phyloP scores from a whole-genome alignment of 371 early-diverging fungal species.

The Chytridium lagenaria region DNA sequence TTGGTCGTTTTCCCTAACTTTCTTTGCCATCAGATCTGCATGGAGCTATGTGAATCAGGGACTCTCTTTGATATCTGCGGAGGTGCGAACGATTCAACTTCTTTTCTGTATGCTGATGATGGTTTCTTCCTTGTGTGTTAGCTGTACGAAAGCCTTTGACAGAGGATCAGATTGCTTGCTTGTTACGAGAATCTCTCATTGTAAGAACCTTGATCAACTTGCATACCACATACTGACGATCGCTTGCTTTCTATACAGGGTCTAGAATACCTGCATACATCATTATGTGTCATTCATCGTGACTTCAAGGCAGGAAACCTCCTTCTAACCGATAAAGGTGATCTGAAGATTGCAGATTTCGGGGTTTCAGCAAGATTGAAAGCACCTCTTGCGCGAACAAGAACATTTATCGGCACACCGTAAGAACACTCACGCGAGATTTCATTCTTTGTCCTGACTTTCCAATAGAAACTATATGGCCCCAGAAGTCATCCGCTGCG shows the following conservation, averaged over 20 bases:
- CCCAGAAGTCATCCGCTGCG: constrained; percentile 63
- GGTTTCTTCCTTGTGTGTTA: neutral
- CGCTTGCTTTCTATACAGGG: no score
- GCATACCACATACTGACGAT: neutral
- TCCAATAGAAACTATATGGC: constrained; percentile 65
- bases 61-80: constrained; percentile 56
- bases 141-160: constrained; percentile 39
- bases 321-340: neutral
- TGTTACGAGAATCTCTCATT: constrained; percentile 63
- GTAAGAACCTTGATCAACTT: constrained; percentile 33
- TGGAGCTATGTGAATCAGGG: constrained; percentile 71
- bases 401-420: constrained; percentile 69
- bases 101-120: neutral
- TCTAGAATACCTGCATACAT: constrained; percentile 71
- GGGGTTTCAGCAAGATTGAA: constrained; percentile 58
- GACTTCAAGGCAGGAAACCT: constrained; percentile 53
- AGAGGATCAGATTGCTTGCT: constrained; percentile 64
- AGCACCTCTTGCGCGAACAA: constrained; percentile 52
- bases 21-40: constrained; percentile 53
- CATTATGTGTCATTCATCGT: constrained; percentile 45
- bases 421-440: no score
- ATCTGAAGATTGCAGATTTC: constrained; percentile 1
- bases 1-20: no score
- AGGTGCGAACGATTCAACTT: constrained; percentile 33
- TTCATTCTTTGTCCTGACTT: no score